Conservation (phyloP, 306 rosid species). For the Vicia faba region DNA sequence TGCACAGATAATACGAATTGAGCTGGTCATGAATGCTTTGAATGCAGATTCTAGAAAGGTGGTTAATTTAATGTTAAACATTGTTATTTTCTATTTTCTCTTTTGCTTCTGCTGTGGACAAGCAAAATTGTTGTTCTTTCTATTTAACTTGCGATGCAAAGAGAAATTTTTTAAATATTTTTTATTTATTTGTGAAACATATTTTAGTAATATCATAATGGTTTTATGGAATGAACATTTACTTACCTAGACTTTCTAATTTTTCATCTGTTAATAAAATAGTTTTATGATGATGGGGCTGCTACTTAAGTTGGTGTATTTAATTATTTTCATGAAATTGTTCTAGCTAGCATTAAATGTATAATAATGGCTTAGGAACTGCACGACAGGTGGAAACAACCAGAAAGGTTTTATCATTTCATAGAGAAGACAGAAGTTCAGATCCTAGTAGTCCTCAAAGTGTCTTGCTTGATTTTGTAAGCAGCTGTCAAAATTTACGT, state of each 20-base stretch:
- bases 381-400: constrained; percentile 85
- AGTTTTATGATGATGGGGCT: constrained; percentile 21
- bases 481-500: constrained; percentile 98
- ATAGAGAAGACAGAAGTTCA: constrained; percentile 86
- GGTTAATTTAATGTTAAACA: constrained; percentile 35
- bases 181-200: not conserved
- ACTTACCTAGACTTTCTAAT: constrained; percentile 33
- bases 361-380: constrained; percentile 34
- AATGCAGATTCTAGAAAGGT: constrained; percentile 96
- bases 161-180: not conserved
- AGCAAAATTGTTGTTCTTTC: constrained; percentile 30
- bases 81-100: constrained; percentile 28
- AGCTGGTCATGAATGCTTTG: constrained; percentile 89
- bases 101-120: constrained; percentile 22
- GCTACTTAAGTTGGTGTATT: constrained; percentile 35
- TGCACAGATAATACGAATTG: constrained; percentile 88
- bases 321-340: constrained; percentile 10
- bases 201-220: constrained; percentile 18
- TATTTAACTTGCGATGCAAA: constrained; percentile 22
- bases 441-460: constrained; percentile 92
- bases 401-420: constrained; percentile 86
- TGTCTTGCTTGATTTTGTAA: constrained; percentile 87
- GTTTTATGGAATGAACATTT: constrained; percentile 29
- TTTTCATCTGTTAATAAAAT: constrained; percentile 1
- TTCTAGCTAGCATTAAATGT: constrained; percentile 28